Conservation (phyloP, 306 rosid genomes). For the Castanea crenata region DNA sequence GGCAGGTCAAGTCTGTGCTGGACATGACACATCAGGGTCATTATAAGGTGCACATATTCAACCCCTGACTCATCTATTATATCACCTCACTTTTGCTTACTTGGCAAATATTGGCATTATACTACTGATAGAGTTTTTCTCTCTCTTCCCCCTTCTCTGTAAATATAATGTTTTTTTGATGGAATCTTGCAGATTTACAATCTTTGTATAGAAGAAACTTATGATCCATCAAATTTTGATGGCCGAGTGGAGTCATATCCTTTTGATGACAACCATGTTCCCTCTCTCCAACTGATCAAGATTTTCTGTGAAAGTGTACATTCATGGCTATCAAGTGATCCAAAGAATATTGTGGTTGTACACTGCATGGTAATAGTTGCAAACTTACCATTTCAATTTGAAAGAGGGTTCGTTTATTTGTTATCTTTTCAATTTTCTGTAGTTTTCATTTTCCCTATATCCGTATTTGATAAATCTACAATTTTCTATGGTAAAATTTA, state of each 20-base stretch:
- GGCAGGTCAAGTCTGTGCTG: constrained; percentile 96
- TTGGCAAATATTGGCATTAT: background rate
- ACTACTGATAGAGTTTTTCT: background rate
- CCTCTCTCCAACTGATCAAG: constrained; percentile 72
- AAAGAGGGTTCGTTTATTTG: background rate
- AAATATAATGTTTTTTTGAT: constrained; percentile 5
- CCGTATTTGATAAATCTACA: background rate
- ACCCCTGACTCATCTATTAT: constrained; percentile 10
- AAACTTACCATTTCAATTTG: constrained; percentile 8
- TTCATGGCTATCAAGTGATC: constrained; percentile 70
- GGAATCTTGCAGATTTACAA: constrained; percentile 68
- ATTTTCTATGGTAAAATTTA: background rate
- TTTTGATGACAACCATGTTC: constrained; percentile 93
- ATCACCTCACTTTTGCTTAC: background rate
- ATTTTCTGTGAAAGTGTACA: constrained; percentile 75
- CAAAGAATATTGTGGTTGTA: constrained; percentile 71
- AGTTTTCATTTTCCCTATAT: background rate
- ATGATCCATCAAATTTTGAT: constrained; percentile 72
- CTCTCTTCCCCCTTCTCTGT: constrained; percentile 8
- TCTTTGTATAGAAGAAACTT: constrained; percentile 84
- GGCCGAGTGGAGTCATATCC: constrained; percentile 88
- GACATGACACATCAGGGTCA: constrained; percentile 80
- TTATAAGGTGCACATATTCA: constrained; percentile 61
- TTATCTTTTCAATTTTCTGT: constrained; percentile 1
- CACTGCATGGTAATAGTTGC: constrained; percentile 84